Base-by-base conservation (phyloP, 441 rosid species). In the Breynia disticha region DNA sequence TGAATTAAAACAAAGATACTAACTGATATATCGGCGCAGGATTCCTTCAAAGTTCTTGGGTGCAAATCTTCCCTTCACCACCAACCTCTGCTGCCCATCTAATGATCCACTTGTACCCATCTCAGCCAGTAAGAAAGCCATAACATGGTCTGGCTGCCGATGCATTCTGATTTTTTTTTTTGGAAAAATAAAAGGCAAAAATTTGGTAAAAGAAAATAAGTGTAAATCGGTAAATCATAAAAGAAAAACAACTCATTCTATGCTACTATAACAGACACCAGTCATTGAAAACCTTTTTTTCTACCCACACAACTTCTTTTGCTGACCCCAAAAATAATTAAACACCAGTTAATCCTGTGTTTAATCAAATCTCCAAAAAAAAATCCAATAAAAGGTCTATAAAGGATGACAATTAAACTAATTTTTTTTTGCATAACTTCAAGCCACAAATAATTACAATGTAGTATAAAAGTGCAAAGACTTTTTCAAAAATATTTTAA, bases 81-180 rank as follows among this genome's bases (percentile, higher is more conserved):
- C 89, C 68, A 86, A 68, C 61, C 82, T 69, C 63, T 83, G 87
- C 57, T 81, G 89, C 18, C 77, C 89, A 70, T 86, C 87, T 46
- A 79, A 77, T 1, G 83, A 81, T 43, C 87, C 83, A 61, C 76
- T 79, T 19, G 91, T 76, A 20, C 83, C 85, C 74, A 86, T 41
- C 67, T 83, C 87, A 53, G 80, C 72, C 32, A 75, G 75, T 60
- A 86, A 67, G 80, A 76, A 83, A 6, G 76, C 66, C 86, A 70
- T 80, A 43, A 83, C 87, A 72, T 86, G 91, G 62, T 83, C 84
- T 1, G 88, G 81, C 57, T 83, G 85, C 39, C 85, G 70, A 66
- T 79, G 88, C 96, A 87, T 84, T 67, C 96, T 87, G 70, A 15
- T 57, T 12, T 18, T n/a, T 52, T 41, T 43, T 28, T 54, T 18